A percentile compares a stretch with the other conserved stretches of the same genome.
phyloP scores from a whole-genome alignment of 1,284 basidiomycete genomes.

The Ustilago tritici region DNA sequence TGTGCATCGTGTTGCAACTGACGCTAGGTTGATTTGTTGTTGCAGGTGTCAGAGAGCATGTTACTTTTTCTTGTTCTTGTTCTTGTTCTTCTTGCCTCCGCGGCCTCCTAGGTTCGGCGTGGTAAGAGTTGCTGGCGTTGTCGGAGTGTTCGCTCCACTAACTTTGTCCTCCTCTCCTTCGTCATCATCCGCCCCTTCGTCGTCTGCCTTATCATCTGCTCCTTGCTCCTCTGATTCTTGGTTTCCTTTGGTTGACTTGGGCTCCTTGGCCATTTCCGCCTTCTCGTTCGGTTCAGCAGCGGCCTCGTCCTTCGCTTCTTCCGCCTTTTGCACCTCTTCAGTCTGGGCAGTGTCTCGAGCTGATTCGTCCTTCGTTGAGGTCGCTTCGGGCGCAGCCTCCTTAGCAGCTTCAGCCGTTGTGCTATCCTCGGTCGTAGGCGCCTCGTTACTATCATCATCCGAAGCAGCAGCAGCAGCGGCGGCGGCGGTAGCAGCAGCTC shows the following conservation, averaged over 20 bases:
- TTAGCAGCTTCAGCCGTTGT: neutral
- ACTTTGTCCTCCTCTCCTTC: conserved; percentile 20
- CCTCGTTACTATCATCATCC: neutral
- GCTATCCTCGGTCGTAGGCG: neutral
- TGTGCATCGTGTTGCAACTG: neutral
- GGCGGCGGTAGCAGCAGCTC: conserved; percentile 32
- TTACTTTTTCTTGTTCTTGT: conserved; percentile 43
- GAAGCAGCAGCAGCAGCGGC: conserved; percentile 3
- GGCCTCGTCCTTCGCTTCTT: conserved; percentile 2
- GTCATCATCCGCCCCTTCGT: conserved; percentile 13
- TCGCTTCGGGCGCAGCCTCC: neutral
- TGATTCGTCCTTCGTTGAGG: neutral
- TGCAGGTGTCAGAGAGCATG: neutral
- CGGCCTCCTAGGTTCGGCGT: conserved; percentile 25
- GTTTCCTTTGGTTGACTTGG: neutral
- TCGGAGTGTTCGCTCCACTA: conserved; percentile 23
- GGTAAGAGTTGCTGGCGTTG: conserved; percentile 11
- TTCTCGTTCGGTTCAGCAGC: neutral
- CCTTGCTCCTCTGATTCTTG: neutral
- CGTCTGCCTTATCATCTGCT: neutral
- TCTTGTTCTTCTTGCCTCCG: conserved; percentile 22
- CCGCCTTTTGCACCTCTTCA: neutral
- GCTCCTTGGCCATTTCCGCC: neutral
- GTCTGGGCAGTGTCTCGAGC: neutral
- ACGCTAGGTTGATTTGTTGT: neutral